Evolutionary conservation across 2,329 filamentous ascomycete genomes (phyloP).

Genomic region (Bipolaris cookei): DNA sequence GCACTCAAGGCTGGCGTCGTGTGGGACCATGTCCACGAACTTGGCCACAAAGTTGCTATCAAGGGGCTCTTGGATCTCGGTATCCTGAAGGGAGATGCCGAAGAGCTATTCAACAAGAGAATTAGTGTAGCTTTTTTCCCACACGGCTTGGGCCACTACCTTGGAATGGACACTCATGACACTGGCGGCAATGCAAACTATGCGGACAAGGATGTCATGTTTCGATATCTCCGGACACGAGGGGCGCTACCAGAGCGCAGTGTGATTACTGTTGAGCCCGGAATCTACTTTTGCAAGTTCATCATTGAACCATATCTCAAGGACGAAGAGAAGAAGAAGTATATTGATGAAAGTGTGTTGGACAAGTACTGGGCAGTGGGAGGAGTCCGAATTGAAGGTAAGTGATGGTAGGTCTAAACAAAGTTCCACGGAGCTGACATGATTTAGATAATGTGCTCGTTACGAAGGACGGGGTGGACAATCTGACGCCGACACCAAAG

Average conservation of each 20-base stretch:
- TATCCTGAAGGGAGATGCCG: conserved; percentile 68
- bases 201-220: conserved; percentile 78
- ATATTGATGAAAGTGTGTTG: conserved; percentile 69
- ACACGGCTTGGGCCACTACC: conserved; percentile 59
- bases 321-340: conserved; percentile 64
- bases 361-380: conserved; percentile 78
- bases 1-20: conserved; percentile 74
- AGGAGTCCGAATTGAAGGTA: conserved; percentile 83
- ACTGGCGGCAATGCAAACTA: conserved; percentile 58
- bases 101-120: conserved; percentile 53
- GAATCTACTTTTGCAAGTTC: conserved; percentile 77
- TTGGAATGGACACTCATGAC: conserved; percentile 62
- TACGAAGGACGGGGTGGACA: conserved; percentile 78
- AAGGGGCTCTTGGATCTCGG: conserved; percentile 77
- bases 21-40: conserved; percentile 82
- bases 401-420: background rate
- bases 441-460: conserved; percentile 76
- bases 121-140: conserved; percentile 59
- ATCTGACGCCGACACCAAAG: conserved; percentile 81
- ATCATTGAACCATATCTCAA: conserved; percentile 75
- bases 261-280: conserved; percentile 94
- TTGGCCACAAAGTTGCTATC: conserved; percentile 82
- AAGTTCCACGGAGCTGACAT: conserved; percentile 10
- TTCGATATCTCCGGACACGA: conserved; percentile 82
- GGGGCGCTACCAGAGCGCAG: conserved; percentile 76